Evolutionary conservation across 768 basidiomycete genomes (phyloP).

Genomic region (Leccinum subtestaceum): DNA sequence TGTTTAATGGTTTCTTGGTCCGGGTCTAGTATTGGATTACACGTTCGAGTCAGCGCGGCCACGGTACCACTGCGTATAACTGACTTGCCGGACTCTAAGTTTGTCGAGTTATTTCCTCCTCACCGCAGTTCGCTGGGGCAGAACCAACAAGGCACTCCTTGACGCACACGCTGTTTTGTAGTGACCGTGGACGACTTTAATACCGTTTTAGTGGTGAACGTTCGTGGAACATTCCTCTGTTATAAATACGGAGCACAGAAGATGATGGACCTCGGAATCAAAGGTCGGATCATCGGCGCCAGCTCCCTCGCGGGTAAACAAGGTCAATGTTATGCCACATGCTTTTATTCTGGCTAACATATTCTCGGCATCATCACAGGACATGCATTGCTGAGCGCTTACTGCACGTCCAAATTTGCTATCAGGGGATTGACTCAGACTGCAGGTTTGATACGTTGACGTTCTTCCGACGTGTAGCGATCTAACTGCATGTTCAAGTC

Average conservation of each 20-base stretch:
- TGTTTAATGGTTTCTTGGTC: too few relatives aligned
- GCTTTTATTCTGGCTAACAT: neutral
- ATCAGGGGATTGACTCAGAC: conserved; percentile 41
- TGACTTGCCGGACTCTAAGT: neutral
- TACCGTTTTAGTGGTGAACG: conserved; percentile 36
- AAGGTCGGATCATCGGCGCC: conserved; percentile 42
- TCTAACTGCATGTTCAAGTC: conserved; percentile 22
- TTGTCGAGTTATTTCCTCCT: neutral
- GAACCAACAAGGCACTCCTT: neutral
- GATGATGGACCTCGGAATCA: conserved; percentile 43
- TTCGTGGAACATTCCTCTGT: conserved; percentile 38
- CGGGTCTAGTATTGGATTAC: too few relatives aligned
- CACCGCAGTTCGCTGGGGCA: neutral
- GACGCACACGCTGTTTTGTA: conserved; percentile 8
- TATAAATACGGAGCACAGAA: conserved; percentile 43
- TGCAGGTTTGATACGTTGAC: conserved; percentile 13
- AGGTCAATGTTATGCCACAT: conserved; percentile 12
- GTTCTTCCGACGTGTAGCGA: neutral
- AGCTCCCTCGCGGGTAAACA: conserved; percentile 37
- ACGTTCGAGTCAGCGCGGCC: too few relatives aligned
- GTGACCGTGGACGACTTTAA: conserved; percentile 35
- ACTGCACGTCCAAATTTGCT: conserved; percentile 42
- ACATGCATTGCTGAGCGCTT: conserved; percentile 24
- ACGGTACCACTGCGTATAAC: too few relatives aligned
- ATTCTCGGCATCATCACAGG: conserved; percentile 24